These are phyloP conservation scores for Macrolepiota albuminosa DNA, from an alignment of 768 basidiomycete genomes.

Conservation along the genomic window DNA sequence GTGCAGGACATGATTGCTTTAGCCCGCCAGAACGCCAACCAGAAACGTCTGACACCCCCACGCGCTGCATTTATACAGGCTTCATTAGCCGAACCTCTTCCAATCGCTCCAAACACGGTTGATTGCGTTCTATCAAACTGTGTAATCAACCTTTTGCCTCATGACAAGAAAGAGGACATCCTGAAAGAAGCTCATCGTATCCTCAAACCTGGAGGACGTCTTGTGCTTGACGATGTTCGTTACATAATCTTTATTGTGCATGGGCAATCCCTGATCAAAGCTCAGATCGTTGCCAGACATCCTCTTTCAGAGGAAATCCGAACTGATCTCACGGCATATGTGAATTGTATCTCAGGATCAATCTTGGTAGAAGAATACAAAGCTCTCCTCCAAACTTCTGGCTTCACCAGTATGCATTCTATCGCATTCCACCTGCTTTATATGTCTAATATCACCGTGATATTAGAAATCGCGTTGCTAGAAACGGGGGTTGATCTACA, in stretches of 20 bases:
- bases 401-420: slow-evolving; percentile 32
- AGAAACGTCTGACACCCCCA: slow-evolving; percentile 38
- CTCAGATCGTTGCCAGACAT: slow-evolving; percentile 44
- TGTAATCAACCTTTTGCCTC: slow-evolving; percentile 46
- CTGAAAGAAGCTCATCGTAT: slow-evolving; percentile 45
- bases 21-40: slow-evolving; percentile 40
- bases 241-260: background rate
- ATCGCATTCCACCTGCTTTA: background rate
- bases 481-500: slow-evolving; percentile 39
- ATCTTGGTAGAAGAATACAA: slow-evolving; percentile 34
- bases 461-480: slow-evolving; percentile 34
- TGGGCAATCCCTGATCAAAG: background rate
- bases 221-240: slow-evolving; percentile 47
- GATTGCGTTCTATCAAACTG: slow-evolving; percentile 59
- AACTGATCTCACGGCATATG: slow-evolving; percentile 34
- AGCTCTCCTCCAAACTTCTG: slow-evolving; percentile 30
- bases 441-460: background rate
- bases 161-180: slow-evolving; percentile 33
- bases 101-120: slow-evolving; percentile 41
- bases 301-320: slow-evolving; percentile 36
- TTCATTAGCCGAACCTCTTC: slow-evolving; percentile 37
- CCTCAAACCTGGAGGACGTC: slow-evolving; percentile 52
- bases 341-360: slow-evolving; percentile 46
- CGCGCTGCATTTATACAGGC: slow-evolving; percentile 46
- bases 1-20: slow-evolving; percentile 46